Base-by-base conservation (phyloP, 1,139 yeast genomes). In the Hyphopichia burtonii region DNA sequence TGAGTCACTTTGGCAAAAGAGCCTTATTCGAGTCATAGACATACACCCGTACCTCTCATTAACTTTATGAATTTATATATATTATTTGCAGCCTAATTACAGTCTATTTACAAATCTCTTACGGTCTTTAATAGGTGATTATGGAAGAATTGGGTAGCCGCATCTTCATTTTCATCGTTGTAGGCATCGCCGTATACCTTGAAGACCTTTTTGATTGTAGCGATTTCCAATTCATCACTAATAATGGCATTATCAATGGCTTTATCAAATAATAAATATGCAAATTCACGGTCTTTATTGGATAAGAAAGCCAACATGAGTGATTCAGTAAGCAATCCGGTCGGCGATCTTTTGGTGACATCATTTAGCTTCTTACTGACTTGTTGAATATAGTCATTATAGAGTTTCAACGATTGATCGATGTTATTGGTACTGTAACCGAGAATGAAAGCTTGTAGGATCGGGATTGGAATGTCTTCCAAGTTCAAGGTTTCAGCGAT, bases 281-380 rank as follows among this genome's bases (percentile, higher is more conserved):
- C 88, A 56, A 85, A 76, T 43, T 80, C 83, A 32, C 87, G 58
- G 52, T 85, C 89, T 31, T 70, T 65, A 31, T 72, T 70, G 17
- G 71, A 63, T 31, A 85, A 59, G 41, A 65, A 68, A 1, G 79
- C 71, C 18, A 80, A 52, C 17, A 82, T 61, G 40, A 83, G 61
- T 1, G 85, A 63, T 49, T 82, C 82, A 0, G 83, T 74, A 18
- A 83, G 53, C 22, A 65, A 49, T 0, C 82, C 83, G 17, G 76
- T 63, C 2, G 73, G 66, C 0, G 81, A 70, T 23, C 76, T 52
- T 3, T 61, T 60, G 1, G 70, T 60, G 2, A 37, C 43, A 6
- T 61, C 62, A 41, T 74, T 73, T 5, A 71, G 53, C 6, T 62
- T 58, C 7, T 51, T 52, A 1, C 78, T 65, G 9, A 76, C 73